Percentiles rank a stretch among this genome's conserved stretches.
Evolutionary conservation across 331 rosid species (phyloP).

Genomic region (Pyrus hybrid): DNA sequence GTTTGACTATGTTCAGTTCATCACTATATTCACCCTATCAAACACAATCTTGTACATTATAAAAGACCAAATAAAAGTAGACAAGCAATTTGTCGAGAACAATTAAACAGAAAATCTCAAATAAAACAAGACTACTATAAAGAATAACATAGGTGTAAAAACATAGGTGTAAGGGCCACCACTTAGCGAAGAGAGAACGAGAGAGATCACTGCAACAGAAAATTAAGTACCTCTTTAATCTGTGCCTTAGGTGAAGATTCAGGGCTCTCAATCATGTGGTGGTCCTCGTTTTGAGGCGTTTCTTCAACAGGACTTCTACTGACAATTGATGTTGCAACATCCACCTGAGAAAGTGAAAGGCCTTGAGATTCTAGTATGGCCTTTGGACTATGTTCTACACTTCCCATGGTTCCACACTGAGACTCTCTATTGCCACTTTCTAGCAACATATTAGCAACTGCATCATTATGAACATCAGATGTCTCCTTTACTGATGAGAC

Average conservation of each 20-base stretch:
- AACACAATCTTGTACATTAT: slow-evolving; percentile 14
- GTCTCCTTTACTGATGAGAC: slow-evolving; percentile 19
- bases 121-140: not conserved
- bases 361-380: slow-evolving; percentile 24
- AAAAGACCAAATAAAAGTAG: not conserved
- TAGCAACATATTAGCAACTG: slow-evolving; percentile 1
- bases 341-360: not conserved
- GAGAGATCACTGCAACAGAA: not conserved
- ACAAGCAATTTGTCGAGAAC: not conserved
- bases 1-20: slow-evolving; percentile 24
- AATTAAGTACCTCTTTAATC: slow-evolving; percentile 43
- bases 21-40: slow-evolving; percentile 31
- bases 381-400: slow-evolving; percentile 22
- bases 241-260: slow-evolving; percentile 25
- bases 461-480: slow-evolving; percentile 21
- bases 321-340: not conserved
- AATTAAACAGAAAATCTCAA: not conserved
- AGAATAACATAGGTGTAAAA: not conserved
- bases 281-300: slow-evolving; percentile 19
- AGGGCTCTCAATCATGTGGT: slow-evolving; percentile 18
- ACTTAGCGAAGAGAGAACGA: not conserved
- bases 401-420: slow-evolving; percentile 16
- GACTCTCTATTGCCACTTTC: slow-evolving; percentile 15
- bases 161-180: not conserved
- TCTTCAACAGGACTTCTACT: slow-evolving; percentile 19